These are phyloP conservation scores for Parasitella parasitica DNA, from an alignment of 371 early-diverging fungal genomes.

Conservation along the genomic window DNA sequence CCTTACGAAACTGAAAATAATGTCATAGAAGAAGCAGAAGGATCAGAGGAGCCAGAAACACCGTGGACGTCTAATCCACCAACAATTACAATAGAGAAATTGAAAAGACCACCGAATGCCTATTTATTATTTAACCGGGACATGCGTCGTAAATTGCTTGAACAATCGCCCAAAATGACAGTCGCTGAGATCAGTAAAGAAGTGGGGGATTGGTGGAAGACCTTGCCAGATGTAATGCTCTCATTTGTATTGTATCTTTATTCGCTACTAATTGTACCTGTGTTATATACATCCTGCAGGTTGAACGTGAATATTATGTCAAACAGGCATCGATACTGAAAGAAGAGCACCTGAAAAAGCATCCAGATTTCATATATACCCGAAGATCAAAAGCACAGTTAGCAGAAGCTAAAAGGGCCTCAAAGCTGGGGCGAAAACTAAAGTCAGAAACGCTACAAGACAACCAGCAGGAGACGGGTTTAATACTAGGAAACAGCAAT, in stretches of 20 bases:
- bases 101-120: conserved; percentile 67
- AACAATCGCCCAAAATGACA: conserved; percentile 53
- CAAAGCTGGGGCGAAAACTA: conserved; percentile 27
- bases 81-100: conserved; percentile 4
- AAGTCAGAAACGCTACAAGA: conserved; percentile 12
- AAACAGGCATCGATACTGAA: conserved; percentile 55
- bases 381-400: conserved; percentile 66
- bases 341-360: conserved; percentile 58
- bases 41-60: background rate
- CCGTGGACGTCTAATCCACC: background rate
- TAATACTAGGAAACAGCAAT: background rate
- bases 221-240: conserved; percentile 33
- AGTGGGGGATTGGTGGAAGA: conserved; percentile 59
- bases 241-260: background rate
- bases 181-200: conserved; percentile 61
- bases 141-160: conserved; percentile 54
- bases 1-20: background rate
- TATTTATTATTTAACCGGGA: conserved; percentile 64
- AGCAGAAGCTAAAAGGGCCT: conserved; percentile 28
- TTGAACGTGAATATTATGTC: conserved; percentile 37
- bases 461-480: background rate
- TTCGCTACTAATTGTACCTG: background rate
- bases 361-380: conserved; percentile 65
- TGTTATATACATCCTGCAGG: conserved; percentile 24
- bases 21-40: background rate